Evolutionary conservation across 1,284 basidiomycete genomes (phyloP).

Genomic region (Ustilago curta): DNA sequence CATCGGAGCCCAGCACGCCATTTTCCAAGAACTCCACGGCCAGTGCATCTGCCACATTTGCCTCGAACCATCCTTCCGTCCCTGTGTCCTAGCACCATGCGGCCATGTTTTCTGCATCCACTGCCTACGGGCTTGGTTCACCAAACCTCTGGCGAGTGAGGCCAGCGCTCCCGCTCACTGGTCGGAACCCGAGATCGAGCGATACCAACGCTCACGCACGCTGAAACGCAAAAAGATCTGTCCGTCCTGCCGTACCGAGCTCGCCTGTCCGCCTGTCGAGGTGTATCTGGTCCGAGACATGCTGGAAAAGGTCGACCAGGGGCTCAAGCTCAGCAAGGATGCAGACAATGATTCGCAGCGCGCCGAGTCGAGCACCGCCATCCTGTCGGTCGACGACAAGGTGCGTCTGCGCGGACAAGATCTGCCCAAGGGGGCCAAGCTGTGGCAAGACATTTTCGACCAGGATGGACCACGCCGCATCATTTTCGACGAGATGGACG

Average conservation of each 20-base stretch:
- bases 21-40: slow-evolving; percentile 40
- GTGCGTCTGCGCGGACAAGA: slow-evolving; percentile 39
- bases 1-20: slow-evolving; percentile 32
- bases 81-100: slow-evolving; percentile 62
- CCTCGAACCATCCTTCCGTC: slow-evolving; percentile 58
- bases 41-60: slow-evolving; percentile 59
- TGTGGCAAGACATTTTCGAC: slow-evolving; percentile 57
- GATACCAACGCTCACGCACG: slow-evolving; percentile 29
- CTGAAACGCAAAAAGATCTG: slow-evolving; percentile 62
- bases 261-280: slow-evolving; percentile 58
- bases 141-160: slow-evolving; percentile 47
- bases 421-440: slow-evolving; percentile 39
- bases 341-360: slow-evolving; percentile 26
- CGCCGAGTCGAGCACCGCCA: slow-evolving; percentile 31
- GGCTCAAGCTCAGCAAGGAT: slow-evolving; percentile 25
- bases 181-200: slow-evolving; percentile 16
- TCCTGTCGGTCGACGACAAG: slow-evolving; percentile 34
- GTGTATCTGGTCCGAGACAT: slow-evolving; percentile 60
- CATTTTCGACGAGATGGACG: slow-evolving; percentile 62
- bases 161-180: slow-evolving; percentile 22
- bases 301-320: slow-evolving; percentile 52
- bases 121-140: slow-evolving; percentile 65
- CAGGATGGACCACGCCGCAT: slow-evolving; percentile 37
- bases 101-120: slow-evolving; percentile 65
- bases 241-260: slow-evolving; percentile 61